These are phyloP conservation scores for Globisporangium yorkense DNA, from an alignment of 352 stramenopile genomes.

Conservation along the genomic window DNA sequence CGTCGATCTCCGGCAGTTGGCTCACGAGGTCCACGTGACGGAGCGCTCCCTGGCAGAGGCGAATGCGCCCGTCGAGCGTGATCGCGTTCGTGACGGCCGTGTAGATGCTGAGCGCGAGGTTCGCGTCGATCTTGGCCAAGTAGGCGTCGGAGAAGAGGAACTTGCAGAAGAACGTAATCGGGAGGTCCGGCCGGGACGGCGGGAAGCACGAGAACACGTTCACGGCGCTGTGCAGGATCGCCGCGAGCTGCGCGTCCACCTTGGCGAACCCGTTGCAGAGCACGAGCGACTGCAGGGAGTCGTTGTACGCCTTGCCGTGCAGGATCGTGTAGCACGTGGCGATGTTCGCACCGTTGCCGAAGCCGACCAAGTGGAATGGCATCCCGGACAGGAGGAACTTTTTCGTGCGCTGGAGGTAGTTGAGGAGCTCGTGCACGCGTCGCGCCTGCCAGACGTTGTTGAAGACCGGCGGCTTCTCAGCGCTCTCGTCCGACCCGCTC, in stretches of 20 bases:
- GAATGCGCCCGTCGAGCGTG: slow-evolving; percentile 82
- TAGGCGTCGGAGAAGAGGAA: slow-evolving; percentile 93
- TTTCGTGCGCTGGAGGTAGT: slow-evolving; percentile 61
- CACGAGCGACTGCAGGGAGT: slow-evolving; percentile 62
- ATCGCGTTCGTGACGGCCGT: slow-evolving; percentile 91
- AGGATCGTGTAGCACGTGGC: slow-evolving; percentile 60
- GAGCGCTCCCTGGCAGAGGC: slow-evolving; percentile 73
- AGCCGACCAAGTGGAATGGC: slow-evolving; percentile 86
- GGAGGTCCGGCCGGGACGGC: slow-evolving; percentile 72
- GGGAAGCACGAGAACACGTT: slow-evolving; percentile 85
- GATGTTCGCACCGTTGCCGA: slow-evolving; percentile 87
- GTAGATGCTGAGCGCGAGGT: slow-evolving; percentile 90
- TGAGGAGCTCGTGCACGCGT: slow-evolving; percentile 80
- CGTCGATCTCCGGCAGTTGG: slow-evolving; percentile 45
- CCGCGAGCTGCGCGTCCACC: slow-evolving; percentile 71
- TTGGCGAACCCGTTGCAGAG: slow-evolving; percentile 84
- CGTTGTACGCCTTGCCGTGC: slow-evolving; percentile 37
- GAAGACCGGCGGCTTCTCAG: slow-evolving; percentile 20
- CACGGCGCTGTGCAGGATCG: slow-evolving; percentile 71
- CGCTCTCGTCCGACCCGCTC: slow-evolving; percentile 5
- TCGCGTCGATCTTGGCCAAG: slow-evolving; percentile 73
- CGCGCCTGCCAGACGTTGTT: slow-evolving; percentile 88
- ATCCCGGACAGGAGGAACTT: slow-evolving; percentile 59
- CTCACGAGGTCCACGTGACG: slow-evolving; percentile 62
- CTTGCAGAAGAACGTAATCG: slow-evolving; percentile 84